phyloP scores from a whole-genome alignment of 352 stramenopile species.

The Globisporangium barbulae region DNA sequence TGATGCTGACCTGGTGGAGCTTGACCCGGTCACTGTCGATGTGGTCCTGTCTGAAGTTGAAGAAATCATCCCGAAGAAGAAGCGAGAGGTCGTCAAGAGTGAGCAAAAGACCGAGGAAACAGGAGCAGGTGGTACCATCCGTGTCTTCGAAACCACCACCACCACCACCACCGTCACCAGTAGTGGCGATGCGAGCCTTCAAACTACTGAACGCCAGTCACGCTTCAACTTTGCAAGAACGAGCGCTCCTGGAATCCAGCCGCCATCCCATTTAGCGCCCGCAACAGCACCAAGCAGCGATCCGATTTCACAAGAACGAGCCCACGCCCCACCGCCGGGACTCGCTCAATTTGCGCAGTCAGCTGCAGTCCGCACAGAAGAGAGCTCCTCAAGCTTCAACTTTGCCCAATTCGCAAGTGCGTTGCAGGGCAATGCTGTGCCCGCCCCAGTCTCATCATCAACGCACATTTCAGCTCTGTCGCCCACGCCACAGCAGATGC shows the following conservation, averaged over 20 bases:
- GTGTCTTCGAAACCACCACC: constrained; percentile 9
- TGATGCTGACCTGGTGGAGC: constrained; percentile 50
- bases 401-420: constrained; percentile 46
- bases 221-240: constrained; percentile 59
- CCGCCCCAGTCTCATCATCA: not conserved
- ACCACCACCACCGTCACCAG: constrained; percentile 11
- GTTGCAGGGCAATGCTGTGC: constrained; percentile 24
- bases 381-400: constrained; percentile 29
- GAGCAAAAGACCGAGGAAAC: constrained; percentile 11
- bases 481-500: constrained; percentile 6
- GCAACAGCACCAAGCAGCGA: constrained; percentile 3
- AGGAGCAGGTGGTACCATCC: not conserved
- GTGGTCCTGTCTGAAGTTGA: constrained; percentile 56
- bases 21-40: constrained; percentile 44
- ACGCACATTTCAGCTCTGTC: constrained; percentile 12
- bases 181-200: constrained; percentile 11
- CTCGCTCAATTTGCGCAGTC: constrained; percentile 20
- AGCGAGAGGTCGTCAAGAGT: constrained; percentile 1
- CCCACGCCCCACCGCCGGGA: constrained; percentile 20
- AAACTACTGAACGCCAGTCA: constrained; percentile 23
- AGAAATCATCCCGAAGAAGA: constrained; percentile 47
- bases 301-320: not conserved
- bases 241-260: not conserved
- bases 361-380: constrained; percentile 12
- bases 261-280: constrained; percentile 9